Conservation (phyloP, 2,329 filamentous ascomycete species). For the Harringtonia lauricola region DNA sequence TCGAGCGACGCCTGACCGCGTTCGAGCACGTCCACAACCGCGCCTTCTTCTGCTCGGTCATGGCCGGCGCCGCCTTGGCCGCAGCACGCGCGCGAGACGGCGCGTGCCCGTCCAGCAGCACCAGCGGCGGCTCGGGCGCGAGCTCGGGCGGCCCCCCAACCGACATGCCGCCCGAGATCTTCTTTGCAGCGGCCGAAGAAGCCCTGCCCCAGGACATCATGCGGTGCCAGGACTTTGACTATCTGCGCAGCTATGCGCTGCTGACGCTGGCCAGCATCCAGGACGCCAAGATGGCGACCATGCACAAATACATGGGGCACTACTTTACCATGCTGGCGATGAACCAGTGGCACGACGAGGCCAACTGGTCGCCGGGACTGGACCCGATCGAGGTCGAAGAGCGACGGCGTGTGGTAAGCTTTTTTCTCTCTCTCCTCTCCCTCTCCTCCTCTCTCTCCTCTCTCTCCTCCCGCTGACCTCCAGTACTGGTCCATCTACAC, state of each 20-base stretch:
- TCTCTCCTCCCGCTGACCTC: background rate
- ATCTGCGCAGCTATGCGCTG: conserved; percentile 13
- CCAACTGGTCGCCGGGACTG: conserved; percentile 13
- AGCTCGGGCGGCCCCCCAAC: background rate
- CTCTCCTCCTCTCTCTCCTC: background rate
- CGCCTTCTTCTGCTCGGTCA: conserved; percentile 16
- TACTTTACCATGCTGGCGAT: conserved; percentile 16
- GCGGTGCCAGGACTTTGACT: conserved; percentile 15
- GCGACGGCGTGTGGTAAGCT: conserved; percentile 11
- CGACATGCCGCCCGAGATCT: conserved; percentile 13
- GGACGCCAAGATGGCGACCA: conserved; percentile 14
- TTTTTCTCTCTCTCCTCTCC: background rate
- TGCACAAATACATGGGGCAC: conserved; percentile 16
- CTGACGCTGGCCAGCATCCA: conserved; percentile 16
- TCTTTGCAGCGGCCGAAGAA: conserved; percentile 15
- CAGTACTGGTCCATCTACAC: conserved; percentile 47
- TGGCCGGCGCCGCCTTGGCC: conserved; percentile 15
- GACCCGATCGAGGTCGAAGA: conserved; percentile 12
- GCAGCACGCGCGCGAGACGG: conserved; percentile 14
- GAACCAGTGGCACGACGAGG: conserved; percentile 17
- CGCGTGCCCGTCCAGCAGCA: background rate
- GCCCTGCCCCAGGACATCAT: conserved; percentile 13
- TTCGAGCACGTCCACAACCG: conserved; percentile 15
- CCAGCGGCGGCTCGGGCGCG: background rate
- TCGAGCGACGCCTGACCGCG: conserved; percentile 11